Evolutionary conservation across 495 filamentous ascomycete species (phyloP).

Genomic region (Chaetomium fimeti): DNA sequence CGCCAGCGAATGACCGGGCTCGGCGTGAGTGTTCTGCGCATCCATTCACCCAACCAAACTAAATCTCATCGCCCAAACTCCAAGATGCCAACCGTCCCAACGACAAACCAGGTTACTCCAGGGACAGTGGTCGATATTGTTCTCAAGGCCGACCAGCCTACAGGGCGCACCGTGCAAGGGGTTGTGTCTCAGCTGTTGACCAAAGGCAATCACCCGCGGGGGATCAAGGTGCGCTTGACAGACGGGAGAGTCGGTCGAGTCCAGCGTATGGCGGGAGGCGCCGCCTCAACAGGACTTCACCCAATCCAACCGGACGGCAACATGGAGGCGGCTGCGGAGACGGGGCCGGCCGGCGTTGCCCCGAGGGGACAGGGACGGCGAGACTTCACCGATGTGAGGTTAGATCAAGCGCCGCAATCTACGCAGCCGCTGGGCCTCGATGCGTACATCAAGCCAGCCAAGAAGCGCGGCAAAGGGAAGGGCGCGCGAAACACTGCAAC

Average conservation of each 20-base stretch:
- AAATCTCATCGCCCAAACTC: neutral
- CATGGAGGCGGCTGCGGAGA: constrained; percentile 16
- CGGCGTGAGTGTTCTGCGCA: neutral
- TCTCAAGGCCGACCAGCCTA: constrained; percentile 68
- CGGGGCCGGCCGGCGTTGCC: neutral
- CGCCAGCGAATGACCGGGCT: neutral
- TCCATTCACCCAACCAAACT: too few relatives aligned
- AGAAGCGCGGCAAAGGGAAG: constrained; percentile 35
- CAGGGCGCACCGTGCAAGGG: constrained; percentile 64
- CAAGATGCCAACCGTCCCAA: constrained; percentile 44
- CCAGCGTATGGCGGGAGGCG: constrained; percentile 50
- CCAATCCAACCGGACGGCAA: neutral
- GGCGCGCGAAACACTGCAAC: constrained; percentile 21
- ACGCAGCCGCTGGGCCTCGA: constrained; percentile 38
- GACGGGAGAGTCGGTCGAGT: constrained; percentile 70
- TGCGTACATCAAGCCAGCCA: constrained; percentile 49
- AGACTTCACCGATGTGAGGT: neutral
- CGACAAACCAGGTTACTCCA: constrained; percentile 48
- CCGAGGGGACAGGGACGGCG: constrained; percentile 12
- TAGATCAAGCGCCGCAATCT: constrained; percentile 20
- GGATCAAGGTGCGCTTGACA: constrained; percentile 69
- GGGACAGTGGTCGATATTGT: constrained; percentile 66
- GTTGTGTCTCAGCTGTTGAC: constrained; percentile 62
- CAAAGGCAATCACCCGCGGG: constrained; percentile 67
- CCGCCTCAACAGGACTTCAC: constrained; percentile 13